Base-by-base conservation (phyloP, 371 early-diverging fungal species). In the Apophysomyces variabilis region DNA sequence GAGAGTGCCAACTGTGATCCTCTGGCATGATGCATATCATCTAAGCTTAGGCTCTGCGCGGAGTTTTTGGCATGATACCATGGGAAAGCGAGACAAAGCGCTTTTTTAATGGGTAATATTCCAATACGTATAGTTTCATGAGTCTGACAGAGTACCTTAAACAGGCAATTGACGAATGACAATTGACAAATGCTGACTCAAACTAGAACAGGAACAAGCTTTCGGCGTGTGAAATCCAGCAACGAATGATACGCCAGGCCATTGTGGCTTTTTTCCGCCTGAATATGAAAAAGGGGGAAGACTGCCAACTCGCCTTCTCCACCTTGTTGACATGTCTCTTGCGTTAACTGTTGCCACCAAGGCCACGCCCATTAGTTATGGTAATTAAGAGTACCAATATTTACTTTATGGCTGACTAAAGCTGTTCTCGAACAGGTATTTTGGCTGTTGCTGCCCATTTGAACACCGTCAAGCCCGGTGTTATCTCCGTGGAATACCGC, bases 291-390 rank as follows among this genome's bases (percentile, higher is more conserved):
- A 41, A 41, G 21, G 54, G 54, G 21, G 1, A 8, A 9, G 47
- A 21, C 9, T 9, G 54, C 54, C 16, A 26, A 16, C 21, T 26
- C 54, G 21, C 54, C 21, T 21, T 26, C n/a, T 21, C 54, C 54
- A n/a, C 54, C 54, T 50, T 50, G 46, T 18, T 37, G 64, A 62
- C 59, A 71, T 67, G 67, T 43, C 70, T 39, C 57, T 77, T 41
- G 65, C 66, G 50, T 73, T 80, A 57, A 67, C 70, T 70, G 77
- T 77, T 77, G 80, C 80, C 64, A 62, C 75, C 36, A 76, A 77
- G 60, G 79, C 79, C 56, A 70, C 77, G 9, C 80, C 76, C 45
- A 69, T 77, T 39, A 69, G 66, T 60, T 77, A 77, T 50, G 79
- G 76, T 79, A 36, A 9, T 37, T 12, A 8, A 35, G 18, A 13